Evolutionary conservation across 371 early-diverging fungal species (phyloP).

Genomic region (Mucor indicus): DNA sequence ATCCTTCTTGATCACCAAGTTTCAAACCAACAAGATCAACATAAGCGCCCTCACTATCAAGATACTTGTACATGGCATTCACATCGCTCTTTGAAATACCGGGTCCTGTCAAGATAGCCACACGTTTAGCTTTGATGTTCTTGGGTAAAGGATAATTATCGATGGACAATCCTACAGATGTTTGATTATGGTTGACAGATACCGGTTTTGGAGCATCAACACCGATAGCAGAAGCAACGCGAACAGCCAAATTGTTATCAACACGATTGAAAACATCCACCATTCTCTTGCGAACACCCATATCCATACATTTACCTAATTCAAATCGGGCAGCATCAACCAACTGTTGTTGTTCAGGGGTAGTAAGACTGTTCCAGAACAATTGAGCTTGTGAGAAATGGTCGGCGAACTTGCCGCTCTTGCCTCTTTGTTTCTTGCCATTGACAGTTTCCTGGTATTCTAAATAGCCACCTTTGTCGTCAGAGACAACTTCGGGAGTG

Average conservation of each 20-base stretch:
- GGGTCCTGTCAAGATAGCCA: slow-evolving; percentile 36
- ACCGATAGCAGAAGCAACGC: slow-evolving; percentile 36
- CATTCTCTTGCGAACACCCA: slow-evolving; percentile 33
- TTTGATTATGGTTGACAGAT: slow-evolving; percentile 11
- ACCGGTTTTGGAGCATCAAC: slow-evolving; percentile 22
- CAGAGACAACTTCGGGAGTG: slow-evolving; percentile 20
- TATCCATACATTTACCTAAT: slow-evolving; percentile 29
- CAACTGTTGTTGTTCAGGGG: slow-evolving; percentile 37
- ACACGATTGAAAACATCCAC: slow-evolving; percentile 36
- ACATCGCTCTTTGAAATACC: slow-evolving; percentile 25
- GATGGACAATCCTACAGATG: slow-evolving; percentile 27
- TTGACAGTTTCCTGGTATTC: slow-evolving; percentile 31
- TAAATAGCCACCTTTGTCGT: slow-evolving; percentile 30
- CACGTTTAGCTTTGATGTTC: slow-evolving; percentile 27
- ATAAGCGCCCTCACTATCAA: slow-evolving; percentile 28
- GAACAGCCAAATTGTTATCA: slow-evolving; percentile 39
- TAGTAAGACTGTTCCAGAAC: slow-evolving; percentile 42
- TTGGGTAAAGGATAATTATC: slow-evolving; percentile 28
- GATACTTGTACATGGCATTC: slow-evolving; percentile 21
- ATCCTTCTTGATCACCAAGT: slow-evolving; percentile 22
- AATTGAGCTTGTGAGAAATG: slow-evolving; percentile 45
- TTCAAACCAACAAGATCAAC: slow-evolving; percentile 25
- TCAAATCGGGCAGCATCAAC: slow-evolving; percentile 45
- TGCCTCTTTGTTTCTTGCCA: slow-evolving; percentile 22
- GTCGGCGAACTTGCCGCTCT: slow-evolving; percentile 29